Conservation (phyloP, 257 asterid species). For the Scutellaria barbata region DNA sequence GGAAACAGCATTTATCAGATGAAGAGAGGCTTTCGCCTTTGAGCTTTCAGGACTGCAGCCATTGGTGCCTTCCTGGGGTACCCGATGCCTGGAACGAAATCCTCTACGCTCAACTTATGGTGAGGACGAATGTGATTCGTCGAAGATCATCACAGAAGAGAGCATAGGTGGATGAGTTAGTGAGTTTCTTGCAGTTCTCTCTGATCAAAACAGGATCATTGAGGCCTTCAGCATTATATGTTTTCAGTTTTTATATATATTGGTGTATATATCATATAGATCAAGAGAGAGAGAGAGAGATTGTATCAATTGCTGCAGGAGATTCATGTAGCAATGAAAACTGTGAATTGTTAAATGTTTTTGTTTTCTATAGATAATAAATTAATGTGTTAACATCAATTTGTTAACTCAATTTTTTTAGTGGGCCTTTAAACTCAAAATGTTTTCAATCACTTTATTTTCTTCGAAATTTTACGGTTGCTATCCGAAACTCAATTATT, state of each 20-base stretch:
- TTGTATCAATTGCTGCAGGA: conserved; percentile 12
- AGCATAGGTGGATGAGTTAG: conserved; percentile 28
- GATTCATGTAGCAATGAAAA: conserved; percentile 23
- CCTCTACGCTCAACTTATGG: conserved; percentile 60
- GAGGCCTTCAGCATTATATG: conserved; percentile 35
- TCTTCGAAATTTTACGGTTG: too few relatives aligned
- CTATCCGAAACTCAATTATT: too few relatives aligned
- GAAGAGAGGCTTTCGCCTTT: background rate
- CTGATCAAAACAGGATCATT: background rate
- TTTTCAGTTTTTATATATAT: background rate
- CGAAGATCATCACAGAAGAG: conserved; percentile 30
- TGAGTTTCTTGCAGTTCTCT: background rate
- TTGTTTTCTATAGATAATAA: conserved; percentile 17
- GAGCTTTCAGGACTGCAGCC: conserved; percentile 69
- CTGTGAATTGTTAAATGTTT: conserved; percentile 30
- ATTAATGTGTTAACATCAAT: too few relatives aligned
- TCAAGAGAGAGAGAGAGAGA: background rate
- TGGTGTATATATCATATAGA: too few relatives aligned
- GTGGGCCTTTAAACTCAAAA: too few relatives aligned
- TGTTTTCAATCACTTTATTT: too few relatives aligned
- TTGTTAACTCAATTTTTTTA: too few relatives aligned
- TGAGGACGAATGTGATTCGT: conserved; percentile 20
- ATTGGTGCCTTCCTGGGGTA: conserved; percentile 86
- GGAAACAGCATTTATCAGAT: conserved; percentile 46
- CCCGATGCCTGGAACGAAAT: conserved; percentile 82